These are phyloP conservation scores for Pachysandra terminalis DNA, from an alignment of 164 flowering plant genomes.

Conservation along the genomic window DNA sequence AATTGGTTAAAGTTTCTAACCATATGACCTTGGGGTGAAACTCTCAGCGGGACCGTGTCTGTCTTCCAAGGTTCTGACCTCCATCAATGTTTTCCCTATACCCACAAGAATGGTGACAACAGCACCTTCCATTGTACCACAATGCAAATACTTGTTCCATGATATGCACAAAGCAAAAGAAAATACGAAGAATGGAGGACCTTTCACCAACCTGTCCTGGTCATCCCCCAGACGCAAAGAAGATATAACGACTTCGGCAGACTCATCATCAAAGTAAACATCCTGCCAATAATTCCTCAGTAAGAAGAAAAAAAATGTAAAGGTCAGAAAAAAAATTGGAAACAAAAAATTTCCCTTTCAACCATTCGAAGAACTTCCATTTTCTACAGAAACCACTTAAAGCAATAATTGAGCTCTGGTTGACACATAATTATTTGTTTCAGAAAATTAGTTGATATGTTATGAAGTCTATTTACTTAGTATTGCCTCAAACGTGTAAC, in stretches of 20 bases:
- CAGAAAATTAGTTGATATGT: too few relatives aligned
- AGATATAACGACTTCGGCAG: conserved; percentile 95
- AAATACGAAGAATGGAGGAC: neutral
- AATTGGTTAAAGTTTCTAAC: too few relatives aligned
- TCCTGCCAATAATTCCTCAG: conserved; percentile 44
- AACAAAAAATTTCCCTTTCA: neutral
- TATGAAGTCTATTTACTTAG: too few relatives aligned
- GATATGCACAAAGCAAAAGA: neutral
- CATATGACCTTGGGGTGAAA: too few relatives aligned
- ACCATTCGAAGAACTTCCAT: neutral
- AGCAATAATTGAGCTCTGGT: too few relatives aligned
- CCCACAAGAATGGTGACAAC: neutral
- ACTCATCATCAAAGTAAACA: conserved; percentile 94
- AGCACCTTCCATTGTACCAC: neutral
- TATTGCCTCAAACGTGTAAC: too few relatives aligned
- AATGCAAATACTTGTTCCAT: neutral
- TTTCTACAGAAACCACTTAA: neutral
- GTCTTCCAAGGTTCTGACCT: neutral
- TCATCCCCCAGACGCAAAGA: conserved; percentile 88
- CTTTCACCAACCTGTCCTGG: conserved; percentile 62
- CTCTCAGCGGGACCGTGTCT: too few relatives aligned
- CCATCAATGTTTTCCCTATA: neutral
- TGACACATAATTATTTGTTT: neutral
- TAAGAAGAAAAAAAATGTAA: too few relatives aligned
- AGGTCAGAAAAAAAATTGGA: too few relatives aligned